phyloP scores from a whole-genome alignment of 495 filamentous ascomycete genomes.

The Aspergillus nidulans region DNA sequence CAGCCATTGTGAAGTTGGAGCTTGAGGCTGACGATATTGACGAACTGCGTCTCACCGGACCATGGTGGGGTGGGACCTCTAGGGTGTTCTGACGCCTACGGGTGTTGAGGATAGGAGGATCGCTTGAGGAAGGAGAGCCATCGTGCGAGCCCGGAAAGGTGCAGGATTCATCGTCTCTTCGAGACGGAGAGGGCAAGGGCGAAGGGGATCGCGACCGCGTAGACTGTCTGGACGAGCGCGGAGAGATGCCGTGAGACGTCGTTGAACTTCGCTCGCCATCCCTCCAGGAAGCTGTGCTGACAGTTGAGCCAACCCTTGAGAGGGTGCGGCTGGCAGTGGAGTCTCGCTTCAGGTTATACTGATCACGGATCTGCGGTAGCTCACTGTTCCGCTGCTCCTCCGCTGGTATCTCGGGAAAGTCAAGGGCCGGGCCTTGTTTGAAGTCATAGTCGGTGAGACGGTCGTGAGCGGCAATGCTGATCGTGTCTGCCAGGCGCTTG shows the following conservation, averaged over 20 bases:
- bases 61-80: not conserved
- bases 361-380: not conserved
- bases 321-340: not conserved
- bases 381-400: not conserved
- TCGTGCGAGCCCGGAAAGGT: not conserved
- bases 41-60: not conserved
- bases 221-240: not conserved
- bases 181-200: not conserved
- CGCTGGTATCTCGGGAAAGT: not conserved
- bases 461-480: not conserved
- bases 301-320: not conserved
- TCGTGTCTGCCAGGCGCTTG: not conserved
- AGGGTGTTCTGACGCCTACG: conserved; percentile 1
- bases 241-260: not conserved
- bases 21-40: not conserved
- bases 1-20: not conserved
- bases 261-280: not conserved
- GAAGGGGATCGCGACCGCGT: not conserved
- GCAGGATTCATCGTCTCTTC: not conserved
- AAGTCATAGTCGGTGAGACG: not conserved
- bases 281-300: not conserved
- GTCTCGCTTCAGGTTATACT: not conserved
- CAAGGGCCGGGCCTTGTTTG: not conserved
- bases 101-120: not conserved
- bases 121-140: not conserved